phyloP scores from a whole-genome alignment of 495 filamentous ascomycete species.

The Penicillium samsonianum region DNA sequence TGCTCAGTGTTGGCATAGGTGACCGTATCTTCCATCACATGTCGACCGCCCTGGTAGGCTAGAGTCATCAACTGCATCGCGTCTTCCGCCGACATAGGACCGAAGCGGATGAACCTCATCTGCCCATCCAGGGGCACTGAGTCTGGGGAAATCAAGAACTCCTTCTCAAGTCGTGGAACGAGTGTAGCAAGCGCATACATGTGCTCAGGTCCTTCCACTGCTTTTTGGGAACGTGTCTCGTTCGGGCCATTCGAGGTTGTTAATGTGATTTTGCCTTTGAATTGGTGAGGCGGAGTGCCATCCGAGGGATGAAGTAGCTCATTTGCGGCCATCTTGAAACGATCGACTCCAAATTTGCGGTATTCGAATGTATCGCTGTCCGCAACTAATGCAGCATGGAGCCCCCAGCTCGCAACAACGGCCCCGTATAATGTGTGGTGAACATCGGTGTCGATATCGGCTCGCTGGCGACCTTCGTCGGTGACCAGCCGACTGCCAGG shows the following conservation, averaged over 20 bases:
- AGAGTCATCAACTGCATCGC: constrained; percentile 73
- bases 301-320: constrained; percentile 65
- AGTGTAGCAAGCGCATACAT: constrained; percentile 75
- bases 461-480: constrained; percentile 39
- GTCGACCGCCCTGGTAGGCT: constrained; percentile 73
- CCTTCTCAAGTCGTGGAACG: constrained; percentile 76
- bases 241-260: constrained; percentile 24
- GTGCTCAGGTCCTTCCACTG: constrained; percentile 36
- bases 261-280: constrained; percentile 59
- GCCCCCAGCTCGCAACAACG: constrained; percentile 82
- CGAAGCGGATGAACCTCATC: constrained; percentile 74
- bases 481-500: constrained; percentile 52
- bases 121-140: constrained; percentile 65
- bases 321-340: constrained; percentile 81
- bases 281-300: constrained; percentile 64
- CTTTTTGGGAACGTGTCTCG: constrained; percentile 5
- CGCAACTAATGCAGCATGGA: constrained; percentile 84
- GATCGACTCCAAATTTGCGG: constrained; percentile 67
- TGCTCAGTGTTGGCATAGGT: constrained; percentile 66
- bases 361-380: constrained; percentile 82
- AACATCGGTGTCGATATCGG: constrained; percentile 20
- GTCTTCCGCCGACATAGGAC: constrained; percentile 57
- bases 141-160: constrained; percentile 74
- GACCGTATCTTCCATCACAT: constrained; percentile 61
- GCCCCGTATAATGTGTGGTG: constrained; percentile 61